Base-by-base conservation (phyloP, 2,329 filamentous ascomycete species). In the Phialophora expanda region DNA sequence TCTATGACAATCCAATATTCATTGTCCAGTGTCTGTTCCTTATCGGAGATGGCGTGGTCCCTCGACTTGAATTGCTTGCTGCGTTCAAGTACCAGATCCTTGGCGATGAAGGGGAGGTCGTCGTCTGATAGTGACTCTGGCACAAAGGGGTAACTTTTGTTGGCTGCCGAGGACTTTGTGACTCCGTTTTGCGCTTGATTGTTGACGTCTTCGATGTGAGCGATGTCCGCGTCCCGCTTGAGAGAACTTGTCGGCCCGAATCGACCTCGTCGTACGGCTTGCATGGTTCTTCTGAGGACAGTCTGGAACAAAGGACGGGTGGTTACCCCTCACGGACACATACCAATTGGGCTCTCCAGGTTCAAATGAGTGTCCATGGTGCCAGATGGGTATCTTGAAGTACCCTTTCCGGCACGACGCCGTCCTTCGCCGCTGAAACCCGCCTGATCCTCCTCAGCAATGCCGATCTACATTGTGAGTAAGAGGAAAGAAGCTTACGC, bases 1-100 rank as follows among this genome's bases (percentile, higher is more conserved):
- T 77, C 72, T 3, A 77, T 65, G 5, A 77, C 74, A 28, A 76
- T 71, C 75, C 75, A 61, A 20, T 38, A 41, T 50, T 67, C 44
- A 44, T 53, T 22, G 28, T 53, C 48, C 22, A 28, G 30, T 8
- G 14, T 58, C n/a, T 53, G n/a, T 55, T 65, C 22, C 57, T 17
- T 20, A n/a, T 56, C 30, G 14, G 50, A 14, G 28, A 4, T 30
- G 44, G 46, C 24, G 34, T 51, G 32, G 34, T 41, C 32, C 56
- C 17, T 26, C 14, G 46, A 41, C 20, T 59, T 66, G 17, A 24
- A 26, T 41, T 44, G 44, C 56, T 67, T n/a, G 28, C 46, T 14
- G 12, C 58, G 48, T 61, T 44, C 44, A 38, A 56, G 22, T 22
- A 69, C 62, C 12, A 56, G 20, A 22, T 58, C 54, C 56, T 67